Conservation (phyloP, 2,329 filamentous ascomycete genomes). For the Raffaelea albimanens region DNA sequence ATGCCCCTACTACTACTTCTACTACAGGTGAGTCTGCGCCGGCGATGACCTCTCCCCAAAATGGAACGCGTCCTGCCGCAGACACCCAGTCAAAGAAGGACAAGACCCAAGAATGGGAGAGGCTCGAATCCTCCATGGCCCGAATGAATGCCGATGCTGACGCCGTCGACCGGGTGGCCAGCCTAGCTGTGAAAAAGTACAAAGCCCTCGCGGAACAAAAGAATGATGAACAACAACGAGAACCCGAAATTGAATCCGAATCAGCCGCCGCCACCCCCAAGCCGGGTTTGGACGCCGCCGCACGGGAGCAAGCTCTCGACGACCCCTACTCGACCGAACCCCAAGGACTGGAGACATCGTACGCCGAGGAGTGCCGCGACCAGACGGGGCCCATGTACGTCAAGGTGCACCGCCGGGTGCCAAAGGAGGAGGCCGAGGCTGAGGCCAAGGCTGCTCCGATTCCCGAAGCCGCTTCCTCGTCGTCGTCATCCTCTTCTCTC, state of each 20-base stretch:
- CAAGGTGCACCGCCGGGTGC: slow-evolving; percentile 15
- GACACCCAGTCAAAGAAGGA: not conserved
- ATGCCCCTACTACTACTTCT: not conserved
- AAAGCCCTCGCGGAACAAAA: slow-evolving; percentile 4
- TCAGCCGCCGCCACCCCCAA: not conserved
- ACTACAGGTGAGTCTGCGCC: slow-evolving; percentile 2
- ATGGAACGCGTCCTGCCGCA: not conserved
- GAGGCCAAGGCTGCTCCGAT: not conserved
- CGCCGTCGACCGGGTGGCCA: slow-evolving; percentile 19
- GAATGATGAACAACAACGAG: too few species aligned
- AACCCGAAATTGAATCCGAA: too few species aligned
- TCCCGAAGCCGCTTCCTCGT: not conserved
- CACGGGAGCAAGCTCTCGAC: slow-evolving; percentile 4
- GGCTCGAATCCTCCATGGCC: slow-evolving; percentile 21
- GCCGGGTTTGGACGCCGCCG: not conserved
- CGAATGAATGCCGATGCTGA: slow-evolving; percentile 20
- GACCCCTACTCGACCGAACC: slow-evolving; percentile 31
- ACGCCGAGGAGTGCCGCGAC: slow-evolving; percentile 31
- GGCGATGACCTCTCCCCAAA: not conserved
- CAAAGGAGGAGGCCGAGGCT: not conserved
- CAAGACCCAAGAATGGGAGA: slow-evolving; percentile 15
- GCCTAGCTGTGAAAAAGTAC: slow-evolving; percentile 13
- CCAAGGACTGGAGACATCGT: slow-evolving; percentile 39
- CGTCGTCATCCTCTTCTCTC: slow-evolving; percentile 14
- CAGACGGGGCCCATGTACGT: slow-evolving; percentile 24